phyloP scores from a whole-genome alignment of 495 filamentous ascomycete genomes.

The Trichoderma erinaceum region DNA sequence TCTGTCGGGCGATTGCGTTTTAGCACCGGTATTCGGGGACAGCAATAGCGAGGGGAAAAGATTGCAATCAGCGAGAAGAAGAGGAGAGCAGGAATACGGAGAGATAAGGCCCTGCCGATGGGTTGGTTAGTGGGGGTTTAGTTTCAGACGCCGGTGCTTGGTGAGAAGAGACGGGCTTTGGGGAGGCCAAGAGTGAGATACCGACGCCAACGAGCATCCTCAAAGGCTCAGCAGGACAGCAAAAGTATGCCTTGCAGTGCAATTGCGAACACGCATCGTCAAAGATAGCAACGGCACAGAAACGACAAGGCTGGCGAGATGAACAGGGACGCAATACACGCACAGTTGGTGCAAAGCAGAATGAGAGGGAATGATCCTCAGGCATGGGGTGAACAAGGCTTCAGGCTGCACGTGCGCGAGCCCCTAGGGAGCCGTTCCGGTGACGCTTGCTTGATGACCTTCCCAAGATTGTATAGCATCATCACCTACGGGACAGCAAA shows the following conservation, averaged over 20 bases:
- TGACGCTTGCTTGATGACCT: neutral
- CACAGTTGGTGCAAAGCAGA: neutral
- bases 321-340: neutral
- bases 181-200: too few species aligned
- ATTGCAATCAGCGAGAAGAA: neutral
- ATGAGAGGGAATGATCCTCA: neutral
- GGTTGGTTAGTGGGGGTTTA: neutral
- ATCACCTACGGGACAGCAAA: neutral
- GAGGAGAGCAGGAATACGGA: neutral
- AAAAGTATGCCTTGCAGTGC: too few species aligned
- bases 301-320: neutral
- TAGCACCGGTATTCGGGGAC: constrained; percentile 8
- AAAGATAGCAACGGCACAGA: neutral
- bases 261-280: too few species aligned
- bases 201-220: too few species aligned
- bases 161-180: too few species aligned
- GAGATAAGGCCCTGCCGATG: neutral
- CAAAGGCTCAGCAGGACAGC: too few species aligned
- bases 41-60: neutral
- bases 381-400: neutral
- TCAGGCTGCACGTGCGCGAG: neutral
- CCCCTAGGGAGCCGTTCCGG: neutral
- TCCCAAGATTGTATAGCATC: constrained; percentile 7
- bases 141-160: neutral
- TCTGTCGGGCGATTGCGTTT: constrained; percentile 13